Base-by-base conservation (phyloP, 108 stramenopile genomes). In the Seminavis robusta region DNA sequence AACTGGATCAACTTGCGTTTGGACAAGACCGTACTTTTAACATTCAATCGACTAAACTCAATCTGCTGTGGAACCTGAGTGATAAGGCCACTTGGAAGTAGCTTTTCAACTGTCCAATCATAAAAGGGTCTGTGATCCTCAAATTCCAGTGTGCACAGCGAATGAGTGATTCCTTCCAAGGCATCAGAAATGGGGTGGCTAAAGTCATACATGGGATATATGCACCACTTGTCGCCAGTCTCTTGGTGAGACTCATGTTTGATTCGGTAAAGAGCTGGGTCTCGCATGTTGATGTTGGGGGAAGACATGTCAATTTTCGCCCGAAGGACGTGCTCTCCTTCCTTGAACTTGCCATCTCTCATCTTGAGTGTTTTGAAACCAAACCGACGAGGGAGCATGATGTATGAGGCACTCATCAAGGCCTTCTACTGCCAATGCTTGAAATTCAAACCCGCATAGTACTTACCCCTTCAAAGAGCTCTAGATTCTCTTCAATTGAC, bases 201-300 rank as follows among this genome's bases (percentile, higher is more conserved):
- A 61, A 92, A 94, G 60, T 95, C 95, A 59, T 95, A 95, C 95
- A 95, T 95, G 28, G 95, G 95, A 59, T 94, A 95, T 36, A 95
- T 86, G 69, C 90, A 88, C 92, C 92, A 94, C 32, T 74, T 67
- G 48, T 92, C 86, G 13, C 88, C 95, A 26, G 95, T 95, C 34
- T 77, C 79, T 42, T 92, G 95, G 61, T 94, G 95, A 23, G 69
- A 72, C 63, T 80, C 92, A 54, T 81, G 83, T 55, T 92, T 90
- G 67, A 96, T 92, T n/a, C 95, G 84, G 52, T 91, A 96, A 1
- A 94, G 48, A 24, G 91, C 75, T 27, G 95, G 95, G 77, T 96
- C 95, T 28, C 95, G 73, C 68, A 96, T 73, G 61, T 96, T 96
- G 30, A 96, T 73, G 49, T 96, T 96, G 11, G 92, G 88, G 0